Base-by-base conservation (phyloP, 2,329 filamentous ascomycete genomes). In the Trichophaea hybrida region DNA sequence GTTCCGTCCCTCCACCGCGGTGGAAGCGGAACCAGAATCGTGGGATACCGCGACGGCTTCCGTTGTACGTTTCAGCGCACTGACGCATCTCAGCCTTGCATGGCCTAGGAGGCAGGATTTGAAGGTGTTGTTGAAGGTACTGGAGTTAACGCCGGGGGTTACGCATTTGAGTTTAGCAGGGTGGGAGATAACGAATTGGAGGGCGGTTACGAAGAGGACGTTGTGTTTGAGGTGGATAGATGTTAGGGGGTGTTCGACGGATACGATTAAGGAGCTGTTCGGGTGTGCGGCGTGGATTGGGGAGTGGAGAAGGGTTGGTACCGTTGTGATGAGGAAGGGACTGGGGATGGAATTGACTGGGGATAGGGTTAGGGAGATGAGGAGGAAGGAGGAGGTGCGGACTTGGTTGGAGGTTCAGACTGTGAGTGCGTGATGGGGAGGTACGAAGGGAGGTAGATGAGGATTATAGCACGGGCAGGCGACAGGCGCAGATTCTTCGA, bases 171-270 rank as follows among this genome's bases (percentile, higher is more conserved):
- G 65, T 1, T 59, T 68, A 10, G 60, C 63, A 1, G 66, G 63
- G 7, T 68, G 67, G 67, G 55, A 56, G 5, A 46, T 46, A 17
- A 58, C 57, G 8, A 53, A 50, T 13, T 17, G 37, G 13, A 54
- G 57, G 4, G 31, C 51, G 4, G 55, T 55, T 7, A 63, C 62
- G 6, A 59, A 64, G n/a, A 59, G 40, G 38, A 43, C 64, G 13
- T 61, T 68, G 8, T 68, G 67, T 50, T 38, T 68, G 6, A 62
- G 62, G 40, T 68, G 66, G 60, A 40, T 69, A 10, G 66, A 67
- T 55, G 61, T 67, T 10, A 60, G 58, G 4, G 62, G 62, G 35
- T 65, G 65, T 33, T 59, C 61, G 48, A 54, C 48, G 34, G 61
- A 34, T 8, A 44, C 35, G 6, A 15, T 43, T 31, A 37, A 10